A percentile compares a stretch with the other conserved stretches of the same genome.
Evolutionary conservation across 2,329 filamentous ascomycete species (phyloP).

Genomic region (Coleophoma eucalyptorum): DNA sequence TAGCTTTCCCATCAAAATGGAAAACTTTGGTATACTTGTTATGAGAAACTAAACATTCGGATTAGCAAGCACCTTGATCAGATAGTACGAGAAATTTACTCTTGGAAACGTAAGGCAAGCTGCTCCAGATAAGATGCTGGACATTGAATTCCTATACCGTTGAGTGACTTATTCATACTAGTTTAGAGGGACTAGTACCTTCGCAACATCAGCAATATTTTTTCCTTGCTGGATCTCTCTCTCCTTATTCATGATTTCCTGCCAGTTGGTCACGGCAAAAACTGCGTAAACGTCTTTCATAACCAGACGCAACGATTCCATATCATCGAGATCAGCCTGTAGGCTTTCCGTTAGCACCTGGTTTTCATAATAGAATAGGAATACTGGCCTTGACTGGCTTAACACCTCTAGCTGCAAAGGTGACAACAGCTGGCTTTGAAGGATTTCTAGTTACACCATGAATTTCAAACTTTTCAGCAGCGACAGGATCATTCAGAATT

Average conservation of each 20-base stretch:
- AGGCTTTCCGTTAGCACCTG: neutral
- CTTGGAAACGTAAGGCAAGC: conserved; percentile 33
- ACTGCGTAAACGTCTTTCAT: conserved; percentile 15
- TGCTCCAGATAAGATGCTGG: conserved; percentile 39
- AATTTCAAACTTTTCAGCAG: conserved; percentile 35
- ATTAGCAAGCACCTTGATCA: conserved; percentile 18
- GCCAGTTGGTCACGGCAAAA: conserved; percentile 16
- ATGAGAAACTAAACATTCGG: conserved; percentile 27
- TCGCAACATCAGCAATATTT: conserved; percentile 30
- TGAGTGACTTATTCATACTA: neutral
- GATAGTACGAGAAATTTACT: conserved; percentile 14
- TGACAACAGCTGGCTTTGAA: conserved; percentile 35
- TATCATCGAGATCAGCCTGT: conserved; percentile 36
- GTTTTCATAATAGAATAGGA: neutral
- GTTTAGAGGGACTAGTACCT: conserved; percentile 23
- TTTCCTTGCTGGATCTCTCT: conserved; percentile 25
- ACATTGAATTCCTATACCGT: conserved; percentile 28
- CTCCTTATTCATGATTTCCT: conserved; percentile 25
- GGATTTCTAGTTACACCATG: conserved; percentile 43
- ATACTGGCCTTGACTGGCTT: conserved; percentile 30
- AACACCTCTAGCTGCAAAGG: conserved; percentile 35
- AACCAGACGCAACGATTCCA: conserved; percentile 26
- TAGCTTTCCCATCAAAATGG: conserved; percentile 29
- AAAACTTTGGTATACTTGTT: conserved; percentile 31
- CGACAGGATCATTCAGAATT: conserved; percentile 36